These are phyloP conservation scores for Sporothrix schenckii DNA, from an alignment of 2,329 filamentous ascomycete genomes.

Conservation along the genomic window DNA sequence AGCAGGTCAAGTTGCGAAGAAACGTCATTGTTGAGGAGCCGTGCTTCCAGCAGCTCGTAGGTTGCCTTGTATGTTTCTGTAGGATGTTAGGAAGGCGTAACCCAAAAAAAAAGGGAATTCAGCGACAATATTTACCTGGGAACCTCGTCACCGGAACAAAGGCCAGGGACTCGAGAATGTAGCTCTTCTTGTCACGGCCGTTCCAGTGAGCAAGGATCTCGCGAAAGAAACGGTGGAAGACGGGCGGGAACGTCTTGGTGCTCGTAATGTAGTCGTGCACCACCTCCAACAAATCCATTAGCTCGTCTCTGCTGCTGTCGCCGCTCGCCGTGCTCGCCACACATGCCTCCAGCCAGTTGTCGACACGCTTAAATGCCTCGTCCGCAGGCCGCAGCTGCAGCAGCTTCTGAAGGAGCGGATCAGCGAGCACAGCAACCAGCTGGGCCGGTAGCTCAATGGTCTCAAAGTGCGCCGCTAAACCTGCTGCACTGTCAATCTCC, in stretches of 20 bases:
- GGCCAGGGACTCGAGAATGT: slow-evolving; percentile 61
- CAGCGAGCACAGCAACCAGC: slow-evolving; percentile 72
- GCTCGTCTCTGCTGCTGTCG: slow-evolving; percentile 50
- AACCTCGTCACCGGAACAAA: slow-evolving; percentile 60
- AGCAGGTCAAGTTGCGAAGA: slow-evolving; percentile 64
- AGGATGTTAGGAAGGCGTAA: background rate
- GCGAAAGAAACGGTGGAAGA: slow-evolving; percentile 45
- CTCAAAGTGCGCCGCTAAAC: slow-evolving; percentile 73
- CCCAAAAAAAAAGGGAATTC: background rate
- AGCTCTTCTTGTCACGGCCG: slow-evolving; percentile 56
- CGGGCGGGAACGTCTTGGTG: slow-evolving; percentile 42
- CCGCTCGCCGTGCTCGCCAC: slow-evolving; percentile 60
- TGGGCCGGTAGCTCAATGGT: slow-evolving; percentile 81
- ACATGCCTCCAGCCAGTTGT: slow-evolving; percentile 61
- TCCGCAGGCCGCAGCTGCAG: slow-evolving; percentile 64
- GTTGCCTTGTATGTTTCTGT: slow-evolving; percentile 56
- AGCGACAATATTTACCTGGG: slow-evolving; percentile 50
- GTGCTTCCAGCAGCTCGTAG: slow-evolving; percentile 56
- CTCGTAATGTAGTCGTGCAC: slow-evolving; percentile 59
- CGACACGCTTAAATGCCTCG: slow-evolving; percentile 55
- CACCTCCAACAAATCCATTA: slow-evolving; percentile 59
- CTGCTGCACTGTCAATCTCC: slow-evolving; percentile 71
- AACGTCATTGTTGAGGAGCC: slow-evolving; percentile 53
- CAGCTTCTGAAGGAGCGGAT: slow-evolving; percentile 78
- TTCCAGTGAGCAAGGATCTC: slow-evolving; percentile 65